phyloP scores from a whole-genome alignment of 2,329 filamentous ascomycete genomes.

The Fusarium buxicola region DNA sequence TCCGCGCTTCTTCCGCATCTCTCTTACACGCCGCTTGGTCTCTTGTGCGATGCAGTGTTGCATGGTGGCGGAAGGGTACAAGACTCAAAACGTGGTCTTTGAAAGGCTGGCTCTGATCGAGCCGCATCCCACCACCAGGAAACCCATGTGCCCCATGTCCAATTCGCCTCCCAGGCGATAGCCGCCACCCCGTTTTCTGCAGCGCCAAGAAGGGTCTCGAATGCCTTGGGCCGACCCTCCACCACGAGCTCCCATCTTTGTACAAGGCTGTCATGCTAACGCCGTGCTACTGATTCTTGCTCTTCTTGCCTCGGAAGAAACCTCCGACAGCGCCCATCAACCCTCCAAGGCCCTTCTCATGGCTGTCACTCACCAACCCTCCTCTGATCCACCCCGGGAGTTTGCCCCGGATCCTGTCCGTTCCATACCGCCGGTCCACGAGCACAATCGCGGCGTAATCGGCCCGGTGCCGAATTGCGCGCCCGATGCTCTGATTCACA shows the following conservation, averaged over 20 bases:
- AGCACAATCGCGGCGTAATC: conserved; percentile 94
- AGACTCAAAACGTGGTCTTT: neutral
- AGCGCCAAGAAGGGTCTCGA: conserved; percentile 37
- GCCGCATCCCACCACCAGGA: conserved; percentile 5
- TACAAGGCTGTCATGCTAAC: conserved; percentile 14
- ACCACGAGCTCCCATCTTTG: conserved; percentile 26
- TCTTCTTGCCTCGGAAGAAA: conserved; percentile 68
- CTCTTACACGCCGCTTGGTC: conserved; percentile 20
- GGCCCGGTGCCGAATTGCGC: conserved; percentile 86
- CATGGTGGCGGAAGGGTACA: conserved; percentile 26
- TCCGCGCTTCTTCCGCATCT: conserved; percentile 33
- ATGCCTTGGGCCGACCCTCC: conserved; percentile 22
- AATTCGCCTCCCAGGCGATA: conserved; percentile 25
- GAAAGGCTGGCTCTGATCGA: conserved; percentile 1
- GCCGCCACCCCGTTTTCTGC: conserved; percentile 14
- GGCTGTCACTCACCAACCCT: conserved; percentile 67
- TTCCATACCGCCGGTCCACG: conserved; percentile 83
- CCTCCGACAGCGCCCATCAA: conserved; percentile 68
- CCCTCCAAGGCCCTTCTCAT: conserved; percentile 64
- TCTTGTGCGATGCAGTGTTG: conserved; percentile 9
- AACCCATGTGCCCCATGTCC: too few species aligned
- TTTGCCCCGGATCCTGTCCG: conserved; percentile 78
- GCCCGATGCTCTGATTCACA: conserved; percentile 95
- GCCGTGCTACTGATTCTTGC: conserved; percentile 4
- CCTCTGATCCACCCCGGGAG: conserved; percentile 89